Percentiles rank a stretch among this genome's conserved stretches.
Evolutionary conservation across 805 yeast species (phyloP).

Genomic region (Komagataella phaffii): DNA sequence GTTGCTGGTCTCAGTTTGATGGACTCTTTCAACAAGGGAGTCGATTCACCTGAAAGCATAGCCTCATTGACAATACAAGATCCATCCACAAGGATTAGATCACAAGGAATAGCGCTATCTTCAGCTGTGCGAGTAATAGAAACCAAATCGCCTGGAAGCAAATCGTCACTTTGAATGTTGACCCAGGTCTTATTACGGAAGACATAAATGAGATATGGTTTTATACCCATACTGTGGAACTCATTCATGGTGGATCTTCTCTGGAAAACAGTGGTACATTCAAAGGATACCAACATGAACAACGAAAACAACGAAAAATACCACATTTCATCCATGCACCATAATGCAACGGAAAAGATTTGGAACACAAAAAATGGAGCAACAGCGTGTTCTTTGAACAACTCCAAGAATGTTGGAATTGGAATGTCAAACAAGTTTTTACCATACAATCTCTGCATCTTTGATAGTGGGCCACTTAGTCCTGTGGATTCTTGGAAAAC

Average conservation of each 20-base stretch:
- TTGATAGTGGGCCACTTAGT: constrained; percentile 19
- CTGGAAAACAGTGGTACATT: constrained; percentile 89
- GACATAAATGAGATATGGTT: constrained; percentile 72
- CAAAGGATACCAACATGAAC: constrained; percentile 87
- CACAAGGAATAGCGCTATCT: constrained; percentile 91
- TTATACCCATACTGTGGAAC: constrained; percentile 94
- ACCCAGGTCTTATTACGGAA: constrained; percentile 63
- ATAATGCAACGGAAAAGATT: constrained; percentile 85
- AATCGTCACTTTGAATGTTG: constrained; percentile 52
- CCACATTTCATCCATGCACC: constrained; percentile 97
- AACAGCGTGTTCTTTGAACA: constrained; percentile 94
- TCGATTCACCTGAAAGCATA: constrained; percentile 97
- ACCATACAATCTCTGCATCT: constrained; percentile 53
- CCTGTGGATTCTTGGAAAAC: constrained; percentile 36
- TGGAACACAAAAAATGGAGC: constrained; percentile 98
- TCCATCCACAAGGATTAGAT: constrained; percentile 74
- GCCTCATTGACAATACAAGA: constrained; percentile 96
- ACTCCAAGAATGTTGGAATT: constrained; percentile 77
- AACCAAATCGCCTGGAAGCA: constrained; percentile 86
- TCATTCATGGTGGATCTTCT: constrained; percentile 90
- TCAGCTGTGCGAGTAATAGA: constrained; percentile 82
- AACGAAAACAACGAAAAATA: constrained; percentile 83
- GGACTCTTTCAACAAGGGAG: constrained; percentile 91
- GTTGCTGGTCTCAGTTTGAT: constrained; percentile 66
- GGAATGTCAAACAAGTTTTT: constrained; percentile 88